These are phyloP conservation scores for Claviceps sp. DNA, from an alignment of 2,329 filamentous ascomycete genomes.

Conservation along the genomic window DNA sequence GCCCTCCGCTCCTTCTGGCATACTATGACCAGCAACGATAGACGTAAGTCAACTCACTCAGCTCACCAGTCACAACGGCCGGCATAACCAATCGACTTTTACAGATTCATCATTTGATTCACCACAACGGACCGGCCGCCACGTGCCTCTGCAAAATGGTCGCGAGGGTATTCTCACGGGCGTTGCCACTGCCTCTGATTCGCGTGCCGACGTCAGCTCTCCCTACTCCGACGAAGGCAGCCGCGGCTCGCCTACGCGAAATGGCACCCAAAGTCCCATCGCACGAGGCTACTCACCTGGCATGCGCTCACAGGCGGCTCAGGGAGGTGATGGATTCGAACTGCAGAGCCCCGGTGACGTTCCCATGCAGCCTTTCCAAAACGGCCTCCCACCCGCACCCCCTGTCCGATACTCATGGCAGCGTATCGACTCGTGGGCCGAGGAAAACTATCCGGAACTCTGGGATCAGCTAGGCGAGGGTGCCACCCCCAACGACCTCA, in stretches of 20 bases:
- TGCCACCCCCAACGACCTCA: conserved; percentile 85
- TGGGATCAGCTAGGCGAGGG: conserved; percentile 88
- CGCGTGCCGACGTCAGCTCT: conserved; percentile 67
- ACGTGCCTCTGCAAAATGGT: conserved; percentile 75
- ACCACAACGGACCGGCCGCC: conserved; percentile 78
- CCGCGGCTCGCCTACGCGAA: conserved; percentile 37
- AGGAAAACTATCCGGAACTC: conserved; percentile 89
- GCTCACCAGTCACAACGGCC: background rate
- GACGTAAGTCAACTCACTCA: conserved; percentile 35
- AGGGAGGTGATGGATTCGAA: conserved; percentile 53
- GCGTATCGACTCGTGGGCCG: conserved; percentile 86
- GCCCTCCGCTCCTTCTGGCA: conserved; percentile 92
- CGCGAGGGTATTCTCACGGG: conserved; percentile 74
- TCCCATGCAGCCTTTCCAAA: conserved; percentile 89
- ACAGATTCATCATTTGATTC: conserved; percentile 86
- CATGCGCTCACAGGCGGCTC: conserved; percentile 64
- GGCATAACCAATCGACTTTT: background rate
- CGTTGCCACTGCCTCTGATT: conserved; percentile 80
- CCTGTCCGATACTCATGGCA: conserved; percentile 83
- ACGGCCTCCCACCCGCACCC: conserved; percentile 79
- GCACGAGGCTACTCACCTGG: conserved; percentile 78
- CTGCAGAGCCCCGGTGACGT: conserved; percentile 68
- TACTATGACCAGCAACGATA: conserved; percentile 62
- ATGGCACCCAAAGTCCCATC: conserved; percentile 34
- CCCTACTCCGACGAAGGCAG: conserved; percentile 63